phyloP scores from a whole-genome alignment of 2,329 filamentous ascomycete genomes.

The Sclerotinia spermophila region DNA sequence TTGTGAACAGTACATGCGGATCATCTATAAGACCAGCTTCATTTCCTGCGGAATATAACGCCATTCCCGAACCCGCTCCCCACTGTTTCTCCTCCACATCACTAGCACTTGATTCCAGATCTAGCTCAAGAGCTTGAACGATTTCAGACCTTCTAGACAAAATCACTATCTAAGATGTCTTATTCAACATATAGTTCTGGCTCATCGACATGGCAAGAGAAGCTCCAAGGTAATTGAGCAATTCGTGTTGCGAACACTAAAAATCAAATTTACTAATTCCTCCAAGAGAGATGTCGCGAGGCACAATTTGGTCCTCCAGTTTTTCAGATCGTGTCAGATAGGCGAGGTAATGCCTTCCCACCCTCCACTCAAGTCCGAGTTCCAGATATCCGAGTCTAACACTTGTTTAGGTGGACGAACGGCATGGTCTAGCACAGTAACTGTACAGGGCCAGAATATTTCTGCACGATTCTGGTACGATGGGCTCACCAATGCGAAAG shows the following conservation, averaged over 20 bases:
- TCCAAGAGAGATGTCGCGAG: conserved; percentile 55
- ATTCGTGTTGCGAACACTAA: conserved; percentile 17
- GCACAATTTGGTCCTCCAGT: conserved; percentile 52
- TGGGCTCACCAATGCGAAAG: conserved; percentile 81
- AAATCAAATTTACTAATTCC: conserved; percentile 27
- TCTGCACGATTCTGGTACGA: conserved; percentile 89
- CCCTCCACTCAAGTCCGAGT: background rate
- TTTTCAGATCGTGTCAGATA: conserved; percentile 71
- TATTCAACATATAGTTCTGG: conserved; percentile 32
- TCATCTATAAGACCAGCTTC: conserved; percentile 36
- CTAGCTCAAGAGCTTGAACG: conserved; percentile 19
- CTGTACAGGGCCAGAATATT: conserved; percentile 61
- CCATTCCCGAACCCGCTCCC: conserved; percentile 31
- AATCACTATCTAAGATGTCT: conserved; percentile 30
- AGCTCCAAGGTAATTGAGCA: conserved; percentile 38
- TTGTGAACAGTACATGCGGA: conserved; percentile 20
- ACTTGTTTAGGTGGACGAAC: conserved; percentile 69
- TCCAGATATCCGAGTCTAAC: conserved; percentile 22
- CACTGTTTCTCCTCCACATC: conserved; percentile 31
- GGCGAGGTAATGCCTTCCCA: conserved; percentile 56
- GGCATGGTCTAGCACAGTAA: conserved; percentile 81
- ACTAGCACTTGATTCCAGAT: conserved; percentile 25
- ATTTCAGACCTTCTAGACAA: conserved; percentile 19
- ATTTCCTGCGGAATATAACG: conserved; percentile 37
- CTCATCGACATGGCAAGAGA: conserved; percentile 39